Evolutionary conservation across 1,284 basidiomycete genomes (phyloP).

Genomic region (Mycena citricolor): DNA sequence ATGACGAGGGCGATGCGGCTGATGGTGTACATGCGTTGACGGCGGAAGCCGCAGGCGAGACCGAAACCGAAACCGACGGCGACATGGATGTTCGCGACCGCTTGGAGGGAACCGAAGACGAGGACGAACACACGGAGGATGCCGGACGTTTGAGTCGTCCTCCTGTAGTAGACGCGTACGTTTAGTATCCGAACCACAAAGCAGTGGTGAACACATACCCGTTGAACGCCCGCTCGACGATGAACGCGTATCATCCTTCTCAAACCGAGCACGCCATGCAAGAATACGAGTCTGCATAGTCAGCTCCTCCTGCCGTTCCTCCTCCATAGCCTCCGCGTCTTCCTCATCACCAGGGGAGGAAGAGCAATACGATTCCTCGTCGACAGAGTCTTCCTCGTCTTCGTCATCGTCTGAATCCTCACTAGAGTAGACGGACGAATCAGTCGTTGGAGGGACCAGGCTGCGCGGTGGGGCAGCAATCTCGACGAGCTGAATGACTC

Average conservation of each 20-base stretch:
- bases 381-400: constrained; percentile 4
- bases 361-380: constrained; percentile 14
- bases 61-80: background rate
- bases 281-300: constrained; percentile 17
- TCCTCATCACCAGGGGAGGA: constrained; percentile 8
- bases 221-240: background rate
- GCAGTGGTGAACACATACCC: background rate
- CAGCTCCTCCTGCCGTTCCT: constrained; percentile 8
- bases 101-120: constrained; percentile 13
- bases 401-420: background rate
- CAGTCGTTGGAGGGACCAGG: constrained; percentile 10
- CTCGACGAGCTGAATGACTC: constrained; percentile 22
- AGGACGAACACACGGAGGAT: constrained; percentile 7
- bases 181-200: constrained; percentile 4
- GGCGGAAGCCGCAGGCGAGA: constrained; percentile 2
- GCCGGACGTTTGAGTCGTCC: constrained; percentile 10
- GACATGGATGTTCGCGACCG: constrained; percentile 14
- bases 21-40: background rate
- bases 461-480: constrained; percentile 16
- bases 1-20: background rate
- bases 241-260: background rate
- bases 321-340: background rate
- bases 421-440: constrained; percentile 2
- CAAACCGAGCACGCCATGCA: constrained; percentile 16
- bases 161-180: background rate